phyloP scores from a whole-genome alignment of 441 rosid species.

The Adansonia rubrostipa region DNA sequence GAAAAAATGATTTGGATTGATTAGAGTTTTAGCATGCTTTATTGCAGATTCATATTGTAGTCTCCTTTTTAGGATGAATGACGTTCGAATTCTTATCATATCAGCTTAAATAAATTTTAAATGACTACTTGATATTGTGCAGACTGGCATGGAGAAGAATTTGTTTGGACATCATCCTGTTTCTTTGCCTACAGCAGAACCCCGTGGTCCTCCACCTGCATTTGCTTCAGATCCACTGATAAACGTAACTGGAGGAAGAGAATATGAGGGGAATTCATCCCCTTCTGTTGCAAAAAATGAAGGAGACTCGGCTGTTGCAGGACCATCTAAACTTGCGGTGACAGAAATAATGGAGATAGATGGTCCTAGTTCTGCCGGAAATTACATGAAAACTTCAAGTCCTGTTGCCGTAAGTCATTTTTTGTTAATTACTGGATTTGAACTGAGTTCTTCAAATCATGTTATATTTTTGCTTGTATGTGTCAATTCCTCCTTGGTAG shows the following conservation, averaged over 20 bases:
- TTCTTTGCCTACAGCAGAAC: conserved; percentile 52
- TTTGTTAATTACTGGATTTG: conserved; percentile 21
- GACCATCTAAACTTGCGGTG: conserved; percentile 52
- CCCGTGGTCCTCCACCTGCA: conserved; percentile 69
- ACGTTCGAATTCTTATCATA: background rate
- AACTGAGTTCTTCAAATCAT: conserved; percentile 8
- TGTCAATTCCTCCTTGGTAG: conserved; percentile 13
- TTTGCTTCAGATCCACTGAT: conserved; percentile 72
- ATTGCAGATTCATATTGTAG: background rate
- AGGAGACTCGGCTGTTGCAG: conserved; percentile 51
- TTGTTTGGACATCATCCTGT: conserved; percentile 88
- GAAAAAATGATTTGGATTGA: background rate
- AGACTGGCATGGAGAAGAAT: conserved; percentile 90
- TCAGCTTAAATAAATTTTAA: conserved; percentile 5
- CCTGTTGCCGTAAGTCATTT: conserved; percentile 71
- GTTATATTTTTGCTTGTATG: conserved; percentile 4
- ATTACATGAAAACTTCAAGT: conserved; percentile 68
- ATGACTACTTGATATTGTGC: conserved; percentile 35
- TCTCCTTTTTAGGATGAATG: background rate
- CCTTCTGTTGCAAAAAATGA: conserved; percentile 52
- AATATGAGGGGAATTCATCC: conserved; percentile 40
- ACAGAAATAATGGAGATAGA: conserved; percentile 93
- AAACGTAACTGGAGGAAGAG: conserved; percentile 41
- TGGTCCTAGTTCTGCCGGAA: conserved; percentile 72
- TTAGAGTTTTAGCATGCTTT: conserved; percentile 3